Base-by-base conservation (phyloP, 1,284 basidiomycete species). In the Wallemia ichthyophaga region DNA sequence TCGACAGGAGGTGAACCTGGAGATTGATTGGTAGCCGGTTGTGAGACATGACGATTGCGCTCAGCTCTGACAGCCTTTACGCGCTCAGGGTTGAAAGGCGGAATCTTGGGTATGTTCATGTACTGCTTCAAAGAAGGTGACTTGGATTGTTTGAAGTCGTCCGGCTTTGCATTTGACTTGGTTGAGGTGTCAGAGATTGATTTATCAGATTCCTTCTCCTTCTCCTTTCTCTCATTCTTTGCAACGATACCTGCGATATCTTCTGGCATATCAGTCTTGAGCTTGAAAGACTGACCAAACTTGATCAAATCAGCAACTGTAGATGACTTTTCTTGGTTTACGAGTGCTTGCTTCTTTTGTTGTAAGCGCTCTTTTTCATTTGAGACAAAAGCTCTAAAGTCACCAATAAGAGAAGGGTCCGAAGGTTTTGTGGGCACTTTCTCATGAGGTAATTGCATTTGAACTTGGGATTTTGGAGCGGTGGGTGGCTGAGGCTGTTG, bases 241-340 rank as follows among this genome's bases (percentile, higher is more conserved):
- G 85, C 79, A 32, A 94, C 72, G 65, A 94, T 88, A 2, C 83
- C 77, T n/a, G 94, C 81, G 59, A 96, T 77, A 69, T 96, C 92
- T 56, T 86, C 83, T 13, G 88, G 91, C 63, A 95, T 85, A 7
- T 88, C 85, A 67, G 88, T 83, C 67, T 89, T 91, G 59, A 94
- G 79, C 85, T 92, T 94, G 79, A 98, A 98, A 63, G 72, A 83
- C 68, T 84, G 77, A 64, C 85, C 86, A 73, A 95, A 98, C 70
- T 83, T 83, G 67, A 88, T 78, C 58, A 96, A 73, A 58, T 96
- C 91, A 13, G 87, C 83, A 72, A 95, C 79, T 59, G 82, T 79
- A 66, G 83, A 86, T 68, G 91, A 85, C 79, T 88, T 87, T 69
- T 95, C 92, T 67, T 78, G 85, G 76, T 89, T 92, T 60, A 82